Base-by-base conservation (phyloP, 2,329 filamentous ascomycete genomes). In the Venturia asperata region DNA sequence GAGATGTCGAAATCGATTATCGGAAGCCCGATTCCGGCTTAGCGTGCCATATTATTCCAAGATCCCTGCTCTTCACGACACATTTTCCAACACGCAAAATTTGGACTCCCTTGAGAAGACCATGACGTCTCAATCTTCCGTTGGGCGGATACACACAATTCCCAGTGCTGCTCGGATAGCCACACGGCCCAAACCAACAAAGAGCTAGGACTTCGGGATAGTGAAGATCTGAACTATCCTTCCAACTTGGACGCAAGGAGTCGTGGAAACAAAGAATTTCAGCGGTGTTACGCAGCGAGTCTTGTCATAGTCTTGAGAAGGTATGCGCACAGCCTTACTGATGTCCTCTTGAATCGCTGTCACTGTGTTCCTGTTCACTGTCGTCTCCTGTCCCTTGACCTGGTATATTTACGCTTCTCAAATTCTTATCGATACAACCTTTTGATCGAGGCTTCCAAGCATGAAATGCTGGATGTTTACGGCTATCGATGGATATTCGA, bases 261-360 rank as follows among this genome's bases (percentile, higher is more conserved):
- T 15, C 52, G 21, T 2, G 11, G 27, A 19, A 11, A 37, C 52
- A 58, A 58, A 58, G 52, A 3, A 37, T 9, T 58, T 11, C 6
- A 58, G 15, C 19, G 15, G 52, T 37, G 52, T 19, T 34, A 37
- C 30, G 30, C 27, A 19, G 19, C 15, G 17, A 58, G 15, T 37
- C 30, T 37, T 19, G 27, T 19, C 7, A 11, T n/a, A 58, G 30
- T 15, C 52, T n/a, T 34, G n/a, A 6, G 27, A 37, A 58, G 47
- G 52, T 58, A 58, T 37, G 52, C 27, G 9, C 30, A 58, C 30
- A 58, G 52, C 52, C 52, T 58, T 58, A 27, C n/a, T 17, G 3
- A 27, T 17, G 47, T 9, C 11, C 15, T 15, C 27, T 13, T 10
- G 7, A 27, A 15, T 27, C 6, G 3, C 4, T 15, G 7, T 37